A percentile compares a stretch with the other conserved stretches of the same genome.
Conservation (phyloP, 257 asterid species). For the Solanum ossicruentum region DNA sequence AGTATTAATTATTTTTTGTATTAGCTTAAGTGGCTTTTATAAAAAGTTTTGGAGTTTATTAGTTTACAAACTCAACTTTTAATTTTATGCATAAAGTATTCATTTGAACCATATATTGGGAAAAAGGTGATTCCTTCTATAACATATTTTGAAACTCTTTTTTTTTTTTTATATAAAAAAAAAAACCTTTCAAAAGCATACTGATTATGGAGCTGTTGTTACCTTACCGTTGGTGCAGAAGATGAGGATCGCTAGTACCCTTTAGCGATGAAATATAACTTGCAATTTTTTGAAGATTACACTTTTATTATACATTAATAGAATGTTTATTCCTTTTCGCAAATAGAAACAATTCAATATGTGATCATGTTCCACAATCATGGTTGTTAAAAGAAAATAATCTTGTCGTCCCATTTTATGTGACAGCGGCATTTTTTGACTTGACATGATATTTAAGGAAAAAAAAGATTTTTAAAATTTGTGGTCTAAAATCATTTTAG, state of each 20-base stretch:
- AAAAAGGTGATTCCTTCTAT: background rate
- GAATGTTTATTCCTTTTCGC: background rate
- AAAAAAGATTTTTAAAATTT: too few species aligned
- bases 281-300: background rate
- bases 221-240: background rate
- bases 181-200: background rate
- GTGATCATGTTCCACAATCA: background rate
- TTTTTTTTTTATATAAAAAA: background rate
- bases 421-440: too few species aligned
- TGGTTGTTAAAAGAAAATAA: background rate
- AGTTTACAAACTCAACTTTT: background rate
- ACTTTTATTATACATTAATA: background rate
- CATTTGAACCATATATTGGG: background rate
- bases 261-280: background rate
- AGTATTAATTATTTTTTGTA: too few species aligned
- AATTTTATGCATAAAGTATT: background rate
- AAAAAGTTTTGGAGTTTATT: background rate
- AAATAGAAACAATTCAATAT: background rate
- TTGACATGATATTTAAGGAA: too few species aligned
- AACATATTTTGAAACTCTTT: background rate
- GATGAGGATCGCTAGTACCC: background rate
- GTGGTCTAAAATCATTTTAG: too few species aligned
- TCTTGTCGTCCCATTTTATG: too few species aligned
- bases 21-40: too few species aligned
- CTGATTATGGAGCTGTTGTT: background rate